Evolutionary conservation across 2,329 filamentous ascomycete genomes (phyloP).

Genomic region (Arthroderma uncinatum): DNA sequence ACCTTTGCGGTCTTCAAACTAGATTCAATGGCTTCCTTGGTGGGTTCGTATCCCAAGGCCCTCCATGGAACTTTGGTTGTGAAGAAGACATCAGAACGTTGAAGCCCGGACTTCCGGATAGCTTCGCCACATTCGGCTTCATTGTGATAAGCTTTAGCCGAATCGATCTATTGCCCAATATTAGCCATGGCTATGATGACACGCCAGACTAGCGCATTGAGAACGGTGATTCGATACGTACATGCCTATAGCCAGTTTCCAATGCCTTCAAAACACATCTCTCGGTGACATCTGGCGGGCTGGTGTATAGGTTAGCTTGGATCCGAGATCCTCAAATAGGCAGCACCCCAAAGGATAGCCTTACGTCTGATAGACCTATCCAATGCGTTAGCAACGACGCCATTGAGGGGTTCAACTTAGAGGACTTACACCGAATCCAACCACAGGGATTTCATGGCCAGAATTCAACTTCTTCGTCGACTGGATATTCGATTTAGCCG

Average conservation of each 20-base stretch:
- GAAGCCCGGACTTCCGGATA: constrained; percentile 41
- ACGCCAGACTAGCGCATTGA: neutral
- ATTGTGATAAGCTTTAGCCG: constrained; percentile 48
- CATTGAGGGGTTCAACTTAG: neutral
- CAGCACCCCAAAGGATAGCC: neutral
- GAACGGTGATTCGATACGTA: constrained; percentile 19
- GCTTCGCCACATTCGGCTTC: constrained; percentile 45
- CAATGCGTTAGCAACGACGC: neutral
- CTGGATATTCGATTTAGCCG: constrained; percentile 20
- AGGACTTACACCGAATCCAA: constrained; percentile 38
- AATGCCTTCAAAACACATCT: constrained; percentile 48
- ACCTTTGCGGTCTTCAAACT: constrained; percentile 53
- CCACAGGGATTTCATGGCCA: constrained; percentile 49
- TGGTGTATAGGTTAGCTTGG: constrained; percentile 18
- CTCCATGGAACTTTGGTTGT: constrained; percentile 49
- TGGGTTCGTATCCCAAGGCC: constrained; percentile 50
- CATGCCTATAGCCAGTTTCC: constrained; percentile 47
- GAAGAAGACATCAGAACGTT: constrained; percentile 49
- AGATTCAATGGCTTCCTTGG: constrained; percentile 52
- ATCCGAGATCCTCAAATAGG: neutral
- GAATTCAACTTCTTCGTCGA: constrained; percentile 42
- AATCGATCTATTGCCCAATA: constrained; percentile 40
- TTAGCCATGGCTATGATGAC: neutral
- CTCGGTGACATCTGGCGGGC: constrained; percentile 47
- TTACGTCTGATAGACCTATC: constrained; percentile 33